Conservation (phyloP, 2,329 filamentous ascomycete genomes). For the Chaetomium globosum region DNA sequence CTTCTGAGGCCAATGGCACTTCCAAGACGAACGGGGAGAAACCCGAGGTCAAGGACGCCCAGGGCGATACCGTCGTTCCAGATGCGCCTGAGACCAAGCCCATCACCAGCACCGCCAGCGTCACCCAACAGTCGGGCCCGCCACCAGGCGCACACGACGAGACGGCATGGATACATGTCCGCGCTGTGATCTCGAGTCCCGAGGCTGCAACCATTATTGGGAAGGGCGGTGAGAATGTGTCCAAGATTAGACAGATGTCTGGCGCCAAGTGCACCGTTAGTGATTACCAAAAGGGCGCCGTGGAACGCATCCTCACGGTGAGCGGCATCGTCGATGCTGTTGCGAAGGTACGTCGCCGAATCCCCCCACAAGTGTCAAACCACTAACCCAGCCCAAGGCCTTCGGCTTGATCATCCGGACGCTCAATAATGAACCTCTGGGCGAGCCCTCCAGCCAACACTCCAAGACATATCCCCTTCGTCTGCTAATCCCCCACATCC, state of each 20-base stretch:
- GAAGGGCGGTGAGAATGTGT: constrained; percentile 98
- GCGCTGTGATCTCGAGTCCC: constrained; percentile 94
- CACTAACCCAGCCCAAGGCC: constrained; percentile 61
- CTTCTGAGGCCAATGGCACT: constrained; percentile 53
- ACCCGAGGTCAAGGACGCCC: constrained; percentile 56
- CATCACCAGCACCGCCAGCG: constrained; percentile 45
- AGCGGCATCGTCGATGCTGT: constrained; percentile 95
- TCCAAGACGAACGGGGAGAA: constrained; percentile 57
- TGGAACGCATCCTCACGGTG: constrained; percentile 96
- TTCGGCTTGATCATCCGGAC: constrained; percentile 98
- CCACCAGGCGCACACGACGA: constrained; percentile 74
- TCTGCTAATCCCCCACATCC: constrained; percentile 90
- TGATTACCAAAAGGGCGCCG: constrained; percentile 94
- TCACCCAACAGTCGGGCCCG: constrained; percentile 48
- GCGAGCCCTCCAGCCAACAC: constrained; percentile 82
- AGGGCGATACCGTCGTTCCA: constrained; percentile 70
- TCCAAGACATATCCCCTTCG: constrained; percentile 98
- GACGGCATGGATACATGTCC: constrained; percentile 94
- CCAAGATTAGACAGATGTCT: constrained; percentile 90
- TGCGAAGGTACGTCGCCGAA: constrained; percentile 70
- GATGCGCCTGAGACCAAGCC: constrained; percentile 63
- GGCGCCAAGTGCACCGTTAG: constrained; percentile 98
- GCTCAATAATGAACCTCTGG: constrained; percentile 92
- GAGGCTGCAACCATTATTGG: constrained; percentile 98
- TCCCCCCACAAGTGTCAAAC: neutral